Evolutionary conservation across 2,329 filamentous ascomycete species (phyloP).

Genomic region (Pyrenophora graminea): DNA sequence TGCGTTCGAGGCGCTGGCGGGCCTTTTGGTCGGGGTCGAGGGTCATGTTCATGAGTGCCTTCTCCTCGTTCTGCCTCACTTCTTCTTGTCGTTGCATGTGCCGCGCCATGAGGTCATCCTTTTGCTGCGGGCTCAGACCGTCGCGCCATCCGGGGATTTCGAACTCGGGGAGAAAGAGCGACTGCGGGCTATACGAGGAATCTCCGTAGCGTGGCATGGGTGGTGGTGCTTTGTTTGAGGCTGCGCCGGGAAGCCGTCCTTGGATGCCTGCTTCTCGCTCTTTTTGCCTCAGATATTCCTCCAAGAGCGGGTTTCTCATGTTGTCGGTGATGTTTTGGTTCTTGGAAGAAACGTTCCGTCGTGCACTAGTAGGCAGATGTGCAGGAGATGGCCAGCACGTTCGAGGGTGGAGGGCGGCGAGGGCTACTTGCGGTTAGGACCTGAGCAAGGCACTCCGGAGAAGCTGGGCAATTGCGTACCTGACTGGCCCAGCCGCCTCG

Average conservation of each 20-base stretch:
- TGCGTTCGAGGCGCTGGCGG: conserved; percentile 77
- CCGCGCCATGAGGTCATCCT: conserved; percentile 15
- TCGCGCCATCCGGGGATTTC: conserved; percentile 33
- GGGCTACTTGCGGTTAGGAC: conserved; percentile 24
- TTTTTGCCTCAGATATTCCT: conserved; percentile 54
- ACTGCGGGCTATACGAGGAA: conserved; percentile 21
- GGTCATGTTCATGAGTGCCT: conserved; percentile 59
- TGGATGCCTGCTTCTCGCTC: conserved; percentile 10
- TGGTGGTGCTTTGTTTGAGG: not conserved
- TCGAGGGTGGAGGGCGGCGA: conserved; percentile 27
- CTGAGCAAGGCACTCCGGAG: not conserved
- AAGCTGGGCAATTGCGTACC: conserved; percentile 53
- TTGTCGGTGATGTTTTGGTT: conserved; percentile 20
- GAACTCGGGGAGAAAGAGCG: conserved; percentile 32
- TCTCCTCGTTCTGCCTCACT: conserved; percentile 29
- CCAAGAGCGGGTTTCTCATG: conserved; percentile 62
- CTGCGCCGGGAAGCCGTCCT: not conserved
- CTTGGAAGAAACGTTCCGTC: conserved; percentile 20
- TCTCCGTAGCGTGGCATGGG: conserved; percentile 23
- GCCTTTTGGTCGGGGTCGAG: conserved; percentile 76
- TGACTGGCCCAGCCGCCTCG: conserved; percentile 63
- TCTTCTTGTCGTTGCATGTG: conserved; percentile 13
- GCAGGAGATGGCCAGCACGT: conserved; percentile 19
- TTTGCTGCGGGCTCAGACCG: conserved; percentile 23
- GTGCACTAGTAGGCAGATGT: conserved; percentile 20